Percentiles rank a stretch among this genome's conserved stretches.
phyloP scores from a whole-genome alignment of 441 rosid species.

The Manihot esculenta region DNA sequence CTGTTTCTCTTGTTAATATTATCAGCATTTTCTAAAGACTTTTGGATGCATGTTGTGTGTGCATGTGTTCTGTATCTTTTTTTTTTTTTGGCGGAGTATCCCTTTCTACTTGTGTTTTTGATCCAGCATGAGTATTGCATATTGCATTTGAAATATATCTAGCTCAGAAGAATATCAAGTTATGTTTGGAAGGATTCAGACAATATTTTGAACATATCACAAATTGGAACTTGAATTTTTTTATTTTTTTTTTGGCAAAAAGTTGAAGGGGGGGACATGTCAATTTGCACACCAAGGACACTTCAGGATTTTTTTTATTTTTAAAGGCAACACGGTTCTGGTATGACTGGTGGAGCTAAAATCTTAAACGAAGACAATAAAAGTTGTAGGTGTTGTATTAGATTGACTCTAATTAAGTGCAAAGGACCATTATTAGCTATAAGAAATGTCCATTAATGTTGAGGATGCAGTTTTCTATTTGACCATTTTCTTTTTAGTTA shows the following conservation, averaged over 20 bases:
- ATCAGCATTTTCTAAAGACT: background rate
- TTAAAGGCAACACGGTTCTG: background rate
- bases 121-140: background rate
- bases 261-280: background rate
- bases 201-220: background rate
- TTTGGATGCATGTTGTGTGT: background rate
- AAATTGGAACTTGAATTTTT: background rate
- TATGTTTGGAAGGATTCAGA: background rate
- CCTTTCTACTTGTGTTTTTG: constrained; percentile 5
- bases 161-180: background rate
- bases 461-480: background rate
- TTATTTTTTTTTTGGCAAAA: no score
- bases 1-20: constrained; percentile 13
- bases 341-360: background rate
- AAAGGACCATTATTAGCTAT: background rate
- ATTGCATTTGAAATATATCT: background rate
- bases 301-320: background rate
- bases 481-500: background rate
- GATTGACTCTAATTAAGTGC: no score
- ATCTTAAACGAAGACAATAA: background rate
- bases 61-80: no score
- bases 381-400: background rate
- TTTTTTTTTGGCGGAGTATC: no score
- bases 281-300: background rate
- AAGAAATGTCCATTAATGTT: background rate